Percentiles rank a stretch among this genome's conserved stretches.
phyloP scores from a whole-genome alignment of 23 red algal genomes.

The Gracilaria gracilis region DNA sequence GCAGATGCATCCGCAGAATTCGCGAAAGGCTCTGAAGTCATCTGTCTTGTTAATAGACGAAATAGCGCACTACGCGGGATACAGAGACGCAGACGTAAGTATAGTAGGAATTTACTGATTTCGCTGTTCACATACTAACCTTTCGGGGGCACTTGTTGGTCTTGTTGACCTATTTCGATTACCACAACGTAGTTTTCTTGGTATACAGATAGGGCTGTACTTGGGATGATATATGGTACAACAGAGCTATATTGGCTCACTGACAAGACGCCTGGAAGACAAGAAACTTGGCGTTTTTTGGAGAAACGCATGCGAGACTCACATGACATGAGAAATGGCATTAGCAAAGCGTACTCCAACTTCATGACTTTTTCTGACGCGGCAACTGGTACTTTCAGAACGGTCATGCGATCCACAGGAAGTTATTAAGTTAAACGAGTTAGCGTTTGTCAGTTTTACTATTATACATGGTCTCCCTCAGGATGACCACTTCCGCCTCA shows the following conservation, averaged over 20 bases:
- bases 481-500: slow-evolving; percentile 14
- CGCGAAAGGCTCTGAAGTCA: slow-evolving; percentile 19
- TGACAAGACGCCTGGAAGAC: slow-evolving; percentile 30
- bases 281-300: slow-evolving; percentile 59
- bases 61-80: slow-evolving; percentile 70
- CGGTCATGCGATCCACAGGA: slow-evolving; percentile 53
- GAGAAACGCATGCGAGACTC: slow-evolving; percentile 47
- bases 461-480: slow-evolving; percentile 19
- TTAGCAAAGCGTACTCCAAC: slow-evolving; percentile 21
- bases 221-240: slow-evolving; percentile 51
- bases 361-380: slow-evolving; percentile 68
- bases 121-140: neutral
- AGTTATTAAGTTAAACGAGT: slow-evolving; percentile 46
- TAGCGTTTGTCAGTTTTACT: slow-evolving; percentile 32
- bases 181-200: slow-evolving; percentile 47
- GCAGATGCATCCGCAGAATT: slow-evolving; percentile 35
- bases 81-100: slow-evolving; percentile 55
- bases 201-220: slow-evolving; percentile 71
- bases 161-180: neutral
- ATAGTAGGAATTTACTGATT: neutral
- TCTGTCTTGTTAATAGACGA: slow-evolving; percentile 56
- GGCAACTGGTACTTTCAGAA: slow-evolving; percentile 7
- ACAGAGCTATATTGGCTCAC: slow-evolving; percentile 70
- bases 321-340: slow-evolving; percentile 18
- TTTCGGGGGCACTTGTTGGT: neutral